Evolutionary conservation across 2,329 filamentous ascomycete species (phyloP).

Genomic region (Diaporthe sp.): DNA sequence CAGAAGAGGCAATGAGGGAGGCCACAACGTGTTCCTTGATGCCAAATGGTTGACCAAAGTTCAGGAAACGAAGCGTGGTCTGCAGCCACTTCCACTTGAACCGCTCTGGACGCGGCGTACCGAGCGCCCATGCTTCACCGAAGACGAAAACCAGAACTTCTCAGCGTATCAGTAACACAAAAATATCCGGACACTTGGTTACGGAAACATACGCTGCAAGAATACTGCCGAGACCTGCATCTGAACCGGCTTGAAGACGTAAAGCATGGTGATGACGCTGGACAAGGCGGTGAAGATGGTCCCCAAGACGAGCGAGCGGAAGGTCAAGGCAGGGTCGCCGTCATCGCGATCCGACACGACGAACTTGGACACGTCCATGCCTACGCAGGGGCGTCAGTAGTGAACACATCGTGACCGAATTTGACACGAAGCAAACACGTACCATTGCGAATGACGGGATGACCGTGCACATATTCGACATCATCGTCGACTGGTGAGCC

Average conservation of each 20-base stretch:
- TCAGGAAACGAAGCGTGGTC: background rate
- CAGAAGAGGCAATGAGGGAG: slow-evolving; percentile 14
- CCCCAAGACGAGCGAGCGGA: background rate
- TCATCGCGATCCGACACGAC: slow-evolving; percentile 18
- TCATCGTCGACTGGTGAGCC: background rate
- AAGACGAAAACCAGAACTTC: slow-evolving; percentile 15
- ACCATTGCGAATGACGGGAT: slow-evolving; percentile 17
- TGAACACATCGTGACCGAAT: too few species aligned
- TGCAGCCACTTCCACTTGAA: slow-evolving; percentile 11
- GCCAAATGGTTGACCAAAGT: slow-evolving; percentile 5
- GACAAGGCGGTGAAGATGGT: slow-evolving; percentile 15
- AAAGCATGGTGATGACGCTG: slow-evolving; percentile 15
- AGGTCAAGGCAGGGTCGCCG: slow-evolving; percentile 10
- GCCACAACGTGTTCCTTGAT: slow-evolving; percentile 20
- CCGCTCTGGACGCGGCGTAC: background rate
- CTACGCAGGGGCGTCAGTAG: background rate
- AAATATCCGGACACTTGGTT: too few species aligned
- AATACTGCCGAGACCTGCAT: slow-evolving; percentile 26
- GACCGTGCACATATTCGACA: slow-evolving; percentile 2
- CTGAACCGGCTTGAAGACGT: slow-evolving; percentile 14
- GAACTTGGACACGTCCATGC: slow-evolving; percentile 5
- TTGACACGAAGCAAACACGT: background rate
- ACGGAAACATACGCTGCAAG: slow-evolving; percentile 1
- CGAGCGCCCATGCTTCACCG: slow-evolving; percentile 10
- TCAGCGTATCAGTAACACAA: background rate